Evolutionary conservation across 305 asterid genomes (phyloP).

Genomic region (Plantago coronopus): DNA sequence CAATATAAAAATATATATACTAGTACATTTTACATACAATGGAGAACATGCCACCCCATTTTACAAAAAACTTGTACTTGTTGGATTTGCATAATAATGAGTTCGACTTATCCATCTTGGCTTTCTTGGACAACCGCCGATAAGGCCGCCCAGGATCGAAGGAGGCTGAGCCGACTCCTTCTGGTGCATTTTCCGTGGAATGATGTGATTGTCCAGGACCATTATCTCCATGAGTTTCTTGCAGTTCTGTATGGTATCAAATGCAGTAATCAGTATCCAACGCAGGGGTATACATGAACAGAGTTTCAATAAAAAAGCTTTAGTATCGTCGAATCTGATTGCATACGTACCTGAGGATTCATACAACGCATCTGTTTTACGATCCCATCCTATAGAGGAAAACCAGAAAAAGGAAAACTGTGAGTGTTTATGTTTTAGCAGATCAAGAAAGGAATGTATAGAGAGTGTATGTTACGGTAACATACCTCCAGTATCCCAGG

Average conservation of each 20-base stretch:
- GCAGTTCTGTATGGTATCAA: constrained; percentile 64
- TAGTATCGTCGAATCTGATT: neutral
- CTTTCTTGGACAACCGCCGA: constrained; percentile 45
- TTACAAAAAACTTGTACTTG: constrained; percentile 54
- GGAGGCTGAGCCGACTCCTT: constrained; percentile 47
- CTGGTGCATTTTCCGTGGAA: constrained; percentile 56
- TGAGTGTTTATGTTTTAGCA: no score
- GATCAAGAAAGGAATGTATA: no score
- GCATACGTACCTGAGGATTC: constrained; percentile 89
- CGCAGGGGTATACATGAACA: no score
- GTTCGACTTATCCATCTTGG: constrained; percentile 36
- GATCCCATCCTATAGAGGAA: constrained; percentile 57
- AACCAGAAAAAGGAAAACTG: neutral
- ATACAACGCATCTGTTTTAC: constrained; percentile 56
- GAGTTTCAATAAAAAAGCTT: no score
- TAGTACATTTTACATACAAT: no score
- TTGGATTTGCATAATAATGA: constrained; percentile 81
- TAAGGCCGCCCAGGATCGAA: constrained; percentile 45
- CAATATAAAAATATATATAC: no score
- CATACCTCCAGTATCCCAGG: constrained; percentile 89
- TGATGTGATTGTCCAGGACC: constrained; percentile 62
- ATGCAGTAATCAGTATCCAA: no score
- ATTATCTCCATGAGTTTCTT: constrained; percentile 57
- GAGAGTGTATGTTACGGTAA: no score
- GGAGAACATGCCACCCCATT: no score